These are phyloP conservation scores for Tuber brumale DNA, from an alignment of 495 filamentous ascomycete genomes.

Conservation along the genomic window DNA sequence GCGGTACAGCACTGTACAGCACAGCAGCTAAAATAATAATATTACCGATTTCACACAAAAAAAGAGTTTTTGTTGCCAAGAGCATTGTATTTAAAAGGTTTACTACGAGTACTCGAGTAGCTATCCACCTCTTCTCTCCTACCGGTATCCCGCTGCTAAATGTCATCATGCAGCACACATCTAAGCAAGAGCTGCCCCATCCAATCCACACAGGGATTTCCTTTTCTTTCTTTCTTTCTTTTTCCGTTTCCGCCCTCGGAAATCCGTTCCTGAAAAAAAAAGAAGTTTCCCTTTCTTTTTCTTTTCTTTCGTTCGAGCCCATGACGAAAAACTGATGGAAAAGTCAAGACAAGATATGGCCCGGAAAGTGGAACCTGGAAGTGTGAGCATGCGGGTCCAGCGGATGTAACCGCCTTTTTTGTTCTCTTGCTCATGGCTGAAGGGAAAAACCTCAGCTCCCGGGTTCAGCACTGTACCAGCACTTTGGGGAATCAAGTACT, in stretches of 20 bases:
- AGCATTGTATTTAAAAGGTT: no score
- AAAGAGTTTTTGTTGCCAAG: no score
- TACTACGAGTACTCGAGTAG: no score
- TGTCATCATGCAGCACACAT: background rate
- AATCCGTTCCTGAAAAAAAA: background rate
- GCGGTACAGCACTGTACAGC: no score
- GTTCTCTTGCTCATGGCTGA: background rate
- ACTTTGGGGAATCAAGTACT: background rate
- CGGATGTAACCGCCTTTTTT: background rate
- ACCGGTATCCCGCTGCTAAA: background rate
- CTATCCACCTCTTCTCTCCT: background rate
- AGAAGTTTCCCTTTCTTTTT: background rate
- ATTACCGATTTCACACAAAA: no score
- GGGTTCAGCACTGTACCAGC: background rate
- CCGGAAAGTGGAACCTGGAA: background rate
- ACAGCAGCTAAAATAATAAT: no score
- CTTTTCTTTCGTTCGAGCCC: background rate
- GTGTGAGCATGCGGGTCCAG: background rate
- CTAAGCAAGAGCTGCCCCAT: background rate
- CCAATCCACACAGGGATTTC: background rate
- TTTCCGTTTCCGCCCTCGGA: background rate
- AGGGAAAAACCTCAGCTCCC: background rate
- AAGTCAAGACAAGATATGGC: background rate
- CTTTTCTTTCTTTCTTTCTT: background rate
- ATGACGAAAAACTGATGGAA: background rate